Conservation (phyloP, 208 protist species). For the Leishmania tarentolae region DNA sequence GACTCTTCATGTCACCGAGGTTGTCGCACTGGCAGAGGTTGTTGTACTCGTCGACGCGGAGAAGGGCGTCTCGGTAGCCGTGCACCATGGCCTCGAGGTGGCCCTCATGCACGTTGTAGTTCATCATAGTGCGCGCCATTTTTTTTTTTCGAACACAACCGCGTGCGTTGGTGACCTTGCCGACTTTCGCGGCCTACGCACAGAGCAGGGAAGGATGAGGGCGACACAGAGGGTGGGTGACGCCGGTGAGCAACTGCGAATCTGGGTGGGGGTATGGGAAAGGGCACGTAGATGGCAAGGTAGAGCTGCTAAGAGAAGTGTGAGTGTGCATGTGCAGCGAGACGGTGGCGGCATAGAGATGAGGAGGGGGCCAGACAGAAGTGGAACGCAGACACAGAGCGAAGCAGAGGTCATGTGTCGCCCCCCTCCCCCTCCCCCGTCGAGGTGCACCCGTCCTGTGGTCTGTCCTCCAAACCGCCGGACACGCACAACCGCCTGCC, state of each 20-base stretch:
- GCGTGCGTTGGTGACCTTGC: conserved; percentile 7
- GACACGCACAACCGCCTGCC: not conserved
- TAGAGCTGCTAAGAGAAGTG: not conserved
- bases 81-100: conserved; percentile 91
- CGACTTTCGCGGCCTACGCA: not conserved
- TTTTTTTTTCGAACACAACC: conserved; percentile 29
- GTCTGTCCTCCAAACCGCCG: not conserved
- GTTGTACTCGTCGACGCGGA: conserved; percentile 95
- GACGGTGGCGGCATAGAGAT: not conserved
- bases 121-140: conserved; percentile 73
- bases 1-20: conserved; percentile 98
- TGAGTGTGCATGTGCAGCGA: not conserved
- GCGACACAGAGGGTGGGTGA: not conserved
- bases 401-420: not conserved
- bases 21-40: conserved; percentile 98
- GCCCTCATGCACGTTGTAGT: conserved; percentile 87
- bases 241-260: not conserved
- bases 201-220: not conserved
- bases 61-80: conserved; percentile 92
- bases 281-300: not conserved
- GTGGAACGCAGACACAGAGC: not conserved
- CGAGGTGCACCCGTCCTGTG: not conserved
- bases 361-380: not conserved
- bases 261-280: not conserved
- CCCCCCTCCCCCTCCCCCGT: not conserved